Evolutionary conservation across 75 land plant genomes (phyloP).

Genomic region (Selaginella moellendorffii): DNA sequence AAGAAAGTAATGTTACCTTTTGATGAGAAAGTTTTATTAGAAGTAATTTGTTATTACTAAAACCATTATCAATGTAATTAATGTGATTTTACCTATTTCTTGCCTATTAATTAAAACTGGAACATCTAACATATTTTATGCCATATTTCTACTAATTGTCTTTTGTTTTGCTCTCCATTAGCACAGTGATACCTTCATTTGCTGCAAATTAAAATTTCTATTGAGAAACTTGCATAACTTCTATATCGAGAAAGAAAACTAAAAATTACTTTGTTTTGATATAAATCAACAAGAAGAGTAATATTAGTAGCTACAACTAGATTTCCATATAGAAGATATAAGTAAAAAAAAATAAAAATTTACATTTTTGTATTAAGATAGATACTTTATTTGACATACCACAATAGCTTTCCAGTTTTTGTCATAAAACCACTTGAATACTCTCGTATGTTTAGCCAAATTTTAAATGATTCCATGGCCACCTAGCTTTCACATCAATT

Average conservation of each 20-base stretch:
- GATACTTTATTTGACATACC: constrained; percentile 89
- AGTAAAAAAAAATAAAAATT: too few species aligned
- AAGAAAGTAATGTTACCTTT: constrained; percentile 42
- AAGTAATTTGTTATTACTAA: too few species aligned
- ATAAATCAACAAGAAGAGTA: constrained; percentile 66
- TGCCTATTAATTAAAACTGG: constrained; percentile 47
- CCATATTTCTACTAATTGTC: constrained; percentile 77
- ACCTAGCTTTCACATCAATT: constrained; percentile 74
- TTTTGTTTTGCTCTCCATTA: constrained; percentile 49
- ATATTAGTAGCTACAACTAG: constrained; percentile 92
- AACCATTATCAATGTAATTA: constrained; percentile 45
- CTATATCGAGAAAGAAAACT: too few species aligned
- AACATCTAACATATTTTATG: constrained; percentile 53
- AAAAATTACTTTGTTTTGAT: constrained; percentile 67
- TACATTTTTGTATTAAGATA: too few species aligned
- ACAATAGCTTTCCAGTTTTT: constrained; percentile 82
- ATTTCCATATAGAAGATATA: constrained; percentile 62
- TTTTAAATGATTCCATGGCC: constrained; percentile 99
- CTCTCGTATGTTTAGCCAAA: constrained; percentile 66
- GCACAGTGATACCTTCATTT: constrained; percentile 91
- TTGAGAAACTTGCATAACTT: too few species aligned
- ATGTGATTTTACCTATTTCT: constrained; percentile 12
- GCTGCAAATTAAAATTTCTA: constrained; percentile 99
- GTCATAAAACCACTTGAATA: constrained; percentile 70
- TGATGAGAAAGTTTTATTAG: constrained; percentile 71